These are phyloP conservation scores for Starmerella bacillaris DNA, from an alignment of 805 yeast species.

Conservation along the genomic window DNA sequence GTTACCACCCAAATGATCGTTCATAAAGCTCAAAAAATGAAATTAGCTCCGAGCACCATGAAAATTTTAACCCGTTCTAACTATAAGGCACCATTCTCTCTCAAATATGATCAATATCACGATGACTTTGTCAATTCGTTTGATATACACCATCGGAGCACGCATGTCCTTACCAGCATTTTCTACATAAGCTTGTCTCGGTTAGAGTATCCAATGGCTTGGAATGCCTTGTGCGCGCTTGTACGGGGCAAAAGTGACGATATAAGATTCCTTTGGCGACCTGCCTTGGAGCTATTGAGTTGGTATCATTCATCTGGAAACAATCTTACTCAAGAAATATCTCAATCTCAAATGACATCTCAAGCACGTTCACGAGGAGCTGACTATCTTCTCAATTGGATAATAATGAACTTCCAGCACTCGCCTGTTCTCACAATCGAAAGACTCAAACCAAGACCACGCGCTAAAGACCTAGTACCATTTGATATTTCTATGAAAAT, in stretches of 20 bases:
- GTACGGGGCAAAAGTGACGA: constrained; percentile 7
- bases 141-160: constrained; percentile 9
- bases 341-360: background rate
- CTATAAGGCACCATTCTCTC: constrained; percentile 5
- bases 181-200: constrained; percentile 6
- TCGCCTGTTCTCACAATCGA: background rate
- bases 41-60: background rate
- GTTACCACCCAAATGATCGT: background rate
- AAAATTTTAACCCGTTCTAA: constrained; percentile 9
- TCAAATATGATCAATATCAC: constrained; percentile 2
- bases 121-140: constrained; percentile 7
- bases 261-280: constrained; percentile 10
- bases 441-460: background rate
- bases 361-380: background rate
- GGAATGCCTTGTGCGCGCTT: constrained; percentile 6
- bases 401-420: constrained; percentile 11
- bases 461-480: background rate
- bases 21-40: background rate
- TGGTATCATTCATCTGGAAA: too few species aligned
- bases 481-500: constrained; percentile 4
- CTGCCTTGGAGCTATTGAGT: constrained; percentile 9
- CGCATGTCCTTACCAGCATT: constrained; percentile 6
- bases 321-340: too few species aligned
- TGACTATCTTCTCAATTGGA: constrained; percentile 10
- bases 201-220: constrained; percentile 11